A percentile compares a stretch with the other conserved stretches of the same genome.
phyloP scores from a whole-genome alignment of 2,329 filamentous ascomycete species.

The Ophiostoma australiae region DNA sequence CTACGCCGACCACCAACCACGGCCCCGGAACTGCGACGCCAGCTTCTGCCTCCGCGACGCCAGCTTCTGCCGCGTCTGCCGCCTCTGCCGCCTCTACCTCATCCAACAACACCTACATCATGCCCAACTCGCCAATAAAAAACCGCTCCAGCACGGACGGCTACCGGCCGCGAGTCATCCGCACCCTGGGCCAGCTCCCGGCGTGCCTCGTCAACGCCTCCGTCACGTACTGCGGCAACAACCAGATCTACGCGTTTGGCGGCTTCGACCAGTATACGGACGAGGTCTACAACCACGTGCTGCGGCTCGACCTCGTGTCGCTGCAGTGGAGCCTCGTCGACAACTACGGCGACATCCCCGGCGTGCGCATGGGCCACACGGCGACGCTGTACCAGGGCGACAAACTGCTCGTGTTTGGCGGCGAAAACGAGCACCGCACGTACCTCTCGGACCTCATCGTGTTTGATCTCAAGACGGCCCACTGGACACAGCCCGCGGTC shows the following conservation, averaged over 20 bases:
- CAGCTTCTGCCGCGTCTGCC: too few species aligned
- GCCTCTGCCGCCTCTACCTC: constrained; percentile 39
- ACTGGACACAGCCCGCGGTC: constrained; percentile 91
- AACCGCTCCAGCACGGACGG: constrained; percentile 55
- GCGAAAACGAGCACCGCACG: constrained; percentile 94
- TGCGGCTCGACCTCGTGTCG: constrained; percentile 78
- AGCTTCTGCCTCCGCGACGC: constrained; percentile 45
- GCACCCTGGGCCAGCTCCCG: constrained; percentile 73
- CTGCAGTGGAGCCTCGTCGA: constrained; percentile 94
- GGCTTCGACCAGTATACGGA: constrained; percentile 99
- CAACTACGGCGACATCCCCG: constrained; percentile 97
- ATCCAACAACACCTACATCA: constrained; percentile 73
- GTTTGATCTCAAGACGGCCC: constrained; percentile 87
- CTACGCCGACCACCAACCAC: background rate
- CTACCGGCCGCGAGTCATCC: constrained; percentile 78
- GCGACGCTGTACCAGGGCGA: constrained; percentile 89
- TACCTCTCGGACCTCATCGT: constrained; percentile 95
- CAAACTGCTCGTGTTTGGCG: constrained; percentile 94
- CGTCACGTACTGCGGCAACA: constrained; percentile 96
- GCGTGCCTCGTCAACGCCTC: constrained; percentile 97
- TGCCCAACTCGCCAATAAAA: constrained; percentile 78
- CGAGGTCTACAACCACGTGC: constrained; percentile 97
- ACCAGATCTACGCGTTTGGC: constrained; percentile 96
- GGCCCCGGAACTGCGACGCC: constrained; percentile 35
- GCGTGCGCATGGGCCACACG: constrained; percentile 95